phyloP scores from a whole-genome alignment of 257 asterid genomes.

The Solanum ahanhuiri region DNA sequence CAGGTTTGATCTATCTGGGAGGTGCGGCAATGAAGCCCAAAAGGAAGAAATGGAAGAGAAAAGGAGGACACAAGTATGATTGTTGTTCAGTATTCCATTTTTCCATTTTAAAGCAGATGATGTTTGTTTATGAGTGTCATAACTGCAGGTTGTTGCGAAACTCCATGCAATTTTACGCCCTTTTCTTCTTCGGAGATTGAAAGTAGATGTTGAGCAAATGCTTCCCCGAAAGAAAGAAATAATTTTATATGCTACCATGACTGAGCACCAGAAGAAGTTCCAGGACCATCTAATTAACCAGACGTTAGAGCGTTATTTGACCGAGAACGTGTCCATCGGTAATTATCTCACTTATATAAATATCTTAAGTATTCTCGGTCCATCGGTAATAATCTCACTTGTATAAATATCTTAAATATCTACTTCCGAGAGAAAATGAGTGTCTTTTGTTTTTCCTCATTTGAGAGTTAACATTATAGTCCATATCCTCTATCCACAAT shows the following conservation, averaged over 20 bases:
- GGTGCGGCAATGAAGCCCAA: conserved; percentile 48
- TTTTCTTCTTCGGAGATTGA: conserved; percentile 89
- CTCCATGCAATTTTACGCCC: conserved; percentile 94
- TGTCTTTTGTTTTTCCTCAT: neutral
- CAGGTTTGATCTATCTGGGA: conserved; percentile 91
- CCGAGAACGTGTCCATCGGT: conserved; percentile 40
- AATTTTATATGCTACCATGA: conserved; percentile 77
- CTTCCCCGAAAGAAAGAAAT: conserved; percentile 96
- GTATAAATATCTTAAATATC: neutral
- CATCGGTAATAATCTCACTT: conserved; percentile 25
- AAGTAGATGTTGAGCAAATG: conserved; percentile 77
- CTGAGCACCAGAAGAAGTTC: conserved; percentile 72
- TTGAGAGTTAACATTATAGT: neutral
- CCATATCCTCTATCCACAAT: neutral
- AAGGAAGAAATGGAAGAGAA: conserved; percentile 82
- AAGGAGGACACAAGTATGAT: conserved; percentile 60
- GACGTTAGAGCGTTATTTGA: conserved; percentile 60
- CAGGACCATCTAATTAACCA: conserved; percentile 78
- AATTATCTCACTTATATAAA: conserved; percentile 3
- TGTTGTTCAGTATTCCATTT: neutral
- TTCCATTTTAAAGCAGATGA: neutral
- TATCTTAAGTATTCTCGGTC: neutral
- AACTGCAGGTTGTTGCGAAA: conserved; percentile 77
- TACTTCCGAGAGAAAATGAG: neutral
- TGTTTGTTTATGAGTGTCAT: neutral